Evolutionary conservation across 768 basidiomycete species (phyloP).

Genomic region (Termitomyces sp.): DNA sequence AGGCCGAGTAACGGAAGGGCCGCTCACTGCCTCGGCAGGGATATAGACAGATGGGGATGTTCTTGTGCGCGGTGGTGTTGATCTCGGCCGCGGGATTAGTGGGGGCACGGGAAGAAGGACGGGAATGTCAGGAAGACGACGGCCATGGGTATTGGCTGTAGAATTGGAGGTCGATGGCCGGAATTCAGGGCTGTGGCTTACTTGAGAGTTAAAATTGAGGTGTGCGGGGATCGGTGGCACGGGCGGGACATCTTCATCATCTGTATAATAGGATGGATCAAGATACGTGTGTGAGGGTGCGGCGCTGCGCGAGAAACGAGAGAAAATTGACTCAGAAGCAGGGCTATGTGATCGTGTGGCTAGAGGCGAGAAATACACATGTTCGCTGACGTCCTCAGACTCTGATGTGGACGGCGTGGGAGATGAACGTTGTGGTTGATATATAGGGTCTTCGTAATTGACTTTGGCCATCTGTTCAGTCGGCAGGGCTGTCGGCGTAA

Average conservation of each 20-base stretch:
- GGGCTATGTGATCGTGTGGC: constrained; percentile 32
- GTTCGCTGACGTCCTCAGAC: constrained; percentile 27
- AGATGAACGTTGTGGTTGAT: constrained; percentile 27
- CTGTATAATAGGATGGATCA: constrained; percentile 34
- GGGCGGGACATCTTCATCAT: constrained; percentile 24
- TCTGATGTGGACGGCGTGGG: constrained; percentile 20
- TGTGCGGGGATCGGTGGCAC: constrained; percentile 31
- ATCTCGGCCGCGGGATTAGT: constrained; percentile 14
- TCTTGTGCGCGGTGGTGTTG: constrained; percentile 18
- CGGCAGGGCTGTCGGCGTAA: constrained; percentile 26
- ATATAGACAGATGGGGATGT: constrained; percentile 3
- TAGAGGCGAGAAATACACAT: constrained; percentile 20
- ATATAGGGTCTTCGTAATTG: constrained; percentile 32
- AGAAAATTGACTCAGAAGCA: constrained; percentile 42
- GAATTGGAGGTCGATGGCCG: constrained; percentile 13
- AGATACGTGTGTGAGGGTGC: constrained; percentile 41
- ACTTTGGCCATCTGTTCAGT: constrained; percentile 36
- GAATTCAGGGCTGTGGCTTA: background rate
- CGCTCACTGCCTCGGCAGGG: background rate
- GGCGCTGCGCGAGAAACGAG: constrained; percentile 30
- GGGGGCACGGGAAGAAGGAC: constrained; percentile 12
- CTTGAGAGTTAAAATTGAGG: constrained; percentile 13
- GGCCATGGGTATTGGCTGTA: constrained; percentile 3
- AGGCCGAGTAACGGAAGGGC: constrained; percentile 1
- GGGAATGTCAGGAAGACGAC: constrained; percentile 18